Evolutionary conservation across 345 rosid genomes (phyloP), one percentile per base, ranked within the genome.

Genomic region (Euphorbia lathyris): DNA sequence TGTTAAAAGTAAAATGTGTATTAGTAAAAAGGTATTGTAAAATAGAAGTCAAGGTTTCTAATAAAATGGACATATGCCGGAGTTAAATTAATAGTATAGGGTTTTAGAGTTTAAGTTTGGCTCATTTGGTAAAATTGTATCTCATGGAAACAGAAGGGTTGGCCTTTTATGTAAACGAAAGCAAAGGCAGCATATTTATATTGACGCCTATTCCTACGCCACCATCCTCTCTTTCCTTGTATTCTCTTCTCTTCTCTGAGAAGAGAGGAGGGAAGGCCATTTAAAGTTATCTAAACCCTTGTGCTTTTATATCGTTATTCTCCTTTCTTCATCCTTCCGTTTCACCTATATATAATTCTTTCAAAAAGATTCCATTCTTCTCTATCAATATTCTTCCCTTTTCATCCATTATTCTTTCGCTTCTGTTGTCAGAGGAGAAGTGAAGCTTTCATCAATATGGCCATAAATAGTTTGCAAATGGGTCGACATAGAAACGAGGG

Each of bases 201-300:
- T 48, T n/a, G 4, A 48, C 30, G 45, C 17, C 8, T 66, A 51
- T 59, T 8, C 57, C 14, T 22, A 53, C 27, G 58, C 52, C 47
- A 63, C 34, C 32, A 25, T 7, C 14, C 60, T 3, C 61, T 20
- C 70, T 51, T 66, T 20, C 55, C 70, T 66, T 52, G 64, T 58
- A 70, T 68, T 67, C 79, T 67, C 76, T 67, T 58, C 67, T 67
- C 43, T 47, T 20, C 53, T 64, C 67, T 34, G 1, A 55, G 70
- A 32, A 27, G 61, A 70, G 68, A 50, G 77, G 19, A 42, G 52
- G 38, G 67, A 60, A 65, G 58, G 48, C 3, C 29, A 32, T n/a
- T n/a, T n/a, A n/a, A n/a, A n/a, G n/a, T n/a, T n/a, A n/a, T n/a
- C n/a, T n/a, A n/a, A n/a, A n/a, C n/a, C n/a, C n/a, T n/a, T n/a